Base-by-base conservation (phyloP, 2,329 filamentous ascomycete genomes). In the Hypoxylon sp. region DNA sequence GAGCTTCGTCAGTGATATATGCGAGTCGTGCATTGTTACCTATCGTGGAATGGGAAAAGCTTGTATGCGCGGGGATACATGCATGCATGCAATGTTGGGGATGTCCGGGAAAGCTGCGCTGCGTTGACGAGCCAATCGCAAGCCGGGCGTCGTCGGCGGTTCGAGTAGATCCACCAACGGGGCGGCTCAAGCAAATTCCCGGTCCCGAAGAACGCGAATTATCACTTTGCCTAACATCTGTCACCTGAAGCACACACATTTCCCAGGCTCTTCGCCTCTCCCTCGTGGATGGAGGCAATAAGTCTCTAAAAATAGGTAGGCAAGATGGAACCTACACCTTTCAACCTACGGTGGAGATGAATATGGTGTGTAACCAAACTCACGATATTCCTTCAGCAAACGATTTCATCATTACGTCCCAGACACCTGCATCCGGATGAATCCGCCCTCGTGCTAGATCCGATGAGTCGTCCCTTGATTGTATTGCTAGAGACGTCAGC, bases 31-130 rank as follows among this genome's bases (percentile, higher is more conserved):
- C 48, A 26, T 41, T 58, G 43, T 20, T 63, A 47, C n/a, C n/a
- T 59, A 39, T 60, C 57, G 26, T 54, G 37, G 52, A n/a, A 53
- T 51, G 28, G 44, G n/a, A n/a, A n/a, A 60, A 54, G 34, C 28
- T 60, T 60, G 56, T 57, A 53, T 61, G 52, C 44, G 61, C 65
- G 65, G 65, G 56, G 59, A 58, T 48, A 44, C 50, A 54, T 55
- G 52, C 47, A n/a, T n/a, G n/a, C n/a, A n/a, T n/a, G n/a, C n/a
- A n/a, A 51, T 55, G 44, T 68, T 68, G 65, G 65, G 65, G 65
- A 68, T 54, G 56, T 68, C 65, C 65, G n/a, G 65, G 59, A 56
- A 55, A 63, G 55, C 62, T 53, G 50, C 20, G 43, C 56, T 57
- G 20, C 24, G 26, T 19, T 10, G 8, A 32, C 6, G 26, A 26